Percentiles rank a stretch among this genome's conserved stretches.
Conservation (phyloP, 2,329 filamentous ascomycete genomes). For the Ceratocystis cubensis region DNA sequence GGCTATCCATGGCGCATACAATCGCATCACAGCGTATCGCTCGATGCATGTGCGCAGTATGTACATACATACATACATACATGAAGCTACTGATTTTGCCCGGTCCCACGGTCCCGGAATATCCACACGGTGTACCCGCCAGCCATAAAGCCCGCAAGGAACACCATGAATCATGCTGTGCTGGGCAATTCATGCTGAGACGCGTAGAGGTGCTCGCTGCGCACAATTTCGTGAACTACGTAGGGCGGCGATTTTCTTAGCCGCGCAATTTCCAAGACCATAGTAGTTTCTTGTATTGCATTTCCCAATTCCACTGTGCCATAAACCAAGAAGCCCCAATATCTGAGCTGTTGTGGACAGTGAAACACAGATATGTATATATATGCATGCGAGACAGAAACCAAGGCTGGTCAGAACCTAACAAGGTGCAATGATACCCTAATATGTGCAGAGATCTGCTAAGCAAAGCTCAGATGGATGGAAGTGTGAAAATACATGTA, state of each 20-base stretch:
- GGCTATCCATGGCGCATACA: background rate
- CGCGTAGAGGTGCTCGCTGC: background rate
- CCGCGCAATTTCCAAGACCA: background rate
- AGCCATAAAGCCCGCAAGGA: background rate
- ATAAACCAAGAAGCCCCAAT: background rate
- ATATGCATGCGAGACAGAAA: background rate
- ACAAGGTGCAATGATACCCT: background rate
- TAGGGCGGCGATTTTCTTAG: background rate
- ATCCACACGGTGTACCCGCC: background rate
- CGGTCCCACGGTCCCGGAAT: slow-evolving; percentile 6
- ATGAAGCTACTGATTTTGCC: background rate
- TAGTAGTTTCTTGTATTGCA: background rate
- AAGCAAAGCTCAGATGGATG: background rate
- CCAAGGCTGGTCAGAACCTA: slow-evolving; percentile 6
- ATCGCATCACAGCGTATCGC: background rate
- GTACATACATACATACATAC: background rate
- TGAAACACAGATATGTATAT: background rate
- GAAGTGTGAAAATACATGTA: background rate
- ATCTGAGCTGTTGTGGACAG: background rate
- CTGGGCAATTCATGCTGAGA: background rate
- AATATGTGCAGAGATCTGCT: background rate
- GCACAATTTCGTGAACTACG: background rate
- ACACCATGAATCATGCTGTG: slow-evolving; percentile 2
- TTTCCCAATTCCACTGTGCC: background rate
- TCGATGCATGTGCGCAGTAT: background rate